Percentiles rank a stretch among this genome's conserved stretches.
These are phyloP conservation scores for Pythium guiyangense DNA, from an alignment of 352 stramenopile genomes.

Conservation along the genomic window DNA sequence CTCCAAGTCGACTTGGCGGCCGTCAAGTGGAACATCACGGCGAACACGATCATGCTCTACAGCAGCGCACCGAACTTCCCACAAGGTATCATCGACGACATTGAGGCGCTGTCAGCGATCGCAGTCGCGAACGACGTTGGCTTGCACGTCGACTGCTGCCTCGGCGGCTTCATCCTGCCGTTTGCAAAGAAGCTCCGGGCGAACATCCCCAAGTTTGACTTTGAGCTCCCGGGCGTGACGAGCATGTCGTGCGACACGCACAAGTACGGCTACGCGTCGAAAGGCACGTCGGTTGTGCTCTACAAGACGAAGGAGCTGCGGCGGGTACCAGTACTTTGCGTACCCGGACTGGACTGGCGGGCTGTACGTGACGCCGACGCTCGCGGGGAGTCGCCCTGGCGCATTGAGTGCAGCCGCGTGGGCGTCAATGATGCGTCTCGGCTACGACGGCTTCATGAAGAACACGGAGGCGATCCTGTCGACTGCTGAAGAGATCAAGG, in stretches of 20 bases:
- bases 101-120: conserved; percentile 85
- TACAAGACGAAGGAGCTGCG: conserved; percentile 90
- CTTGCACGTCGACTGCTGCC: conserved; percentile 97
- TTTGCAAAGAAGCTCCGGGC: conserved; percentile 79
- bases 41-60: conserved; percentile 89
- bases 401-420: conserved; percentile 79
- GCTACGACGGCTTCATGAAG: conserved; percentile 71
- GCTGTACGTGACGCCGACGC: conserved; percentile 94
- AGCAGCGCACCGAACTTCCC: conserved; percentile 94
- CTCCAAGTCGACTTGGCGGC: conserved; percentile 82
- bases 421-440: conserved; percentile 84
- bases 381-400: conserved; percentile 76
- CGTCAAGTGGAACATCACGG: conserved; percentile 84
- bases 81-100: conserved; percentile 96
- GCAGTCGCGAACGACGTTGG: conserved; percentile 87
- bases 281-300: conserved; percentile 95
- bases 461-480: conserved; percentile 74
- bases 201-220: conserved; percentile 91
- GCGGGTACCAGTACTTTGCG: conserved; percentile 95
- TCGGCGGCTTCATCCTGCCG: conserved; percentile 95
- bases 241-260: conserved; percentile 97
- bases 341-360: conserved; percentile 95
- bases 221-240: conserved; percentile 92
- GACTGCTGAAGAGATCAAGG: conserved; percentile 73
- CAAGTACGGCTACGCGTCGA: conserved; percentile 97